Conservation (phyloP, 441 rosid genomes). For the Syzygium malaccense region DNA sequence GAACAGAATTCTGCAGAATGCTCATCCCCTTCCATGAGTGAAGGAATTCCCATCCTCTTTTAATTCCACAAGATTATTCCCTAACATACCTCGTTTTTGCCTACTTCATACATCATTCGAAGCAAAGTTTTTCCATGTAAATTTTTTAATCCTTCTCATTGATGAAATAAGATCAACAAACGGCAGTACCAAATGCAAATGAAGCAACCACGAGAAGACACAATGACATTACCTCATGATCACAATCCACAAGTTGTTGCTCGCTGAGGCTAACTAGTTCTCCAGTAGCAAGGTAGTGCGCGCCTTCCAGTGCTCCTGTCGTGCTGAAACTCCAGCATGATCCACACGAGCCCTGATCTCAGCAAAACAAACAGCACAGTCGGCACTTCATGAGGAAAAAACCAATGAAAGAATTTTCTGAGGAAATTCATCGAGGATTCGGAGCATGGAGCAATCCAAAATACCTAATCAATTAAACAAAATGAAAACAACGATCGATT, state of each 20-base stretch:
- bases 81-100: not conserved
- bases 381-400: not conserved
- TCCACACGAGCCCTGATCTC: slow-evolving; percentile 78
- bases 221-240: slow-evolving; percentile 65
- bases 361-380: not conserved
- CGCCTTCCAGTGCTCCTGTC: slow-evolving; percentile 94
- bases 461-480: not conserved
- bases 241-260: slow-evolving; percentile 98
- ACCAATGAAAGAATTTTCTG: not conserved
- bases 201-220: not conserved
- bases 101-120: not conserved
- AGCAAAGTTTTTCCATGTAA: not conserved
- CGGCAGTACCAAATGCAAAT: not conserved
- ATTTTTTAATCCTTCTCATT: not conserved
- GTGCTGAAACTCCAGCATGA: slow-evolving; percentile 99
- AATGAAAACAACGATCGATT: not conserved
- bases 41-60: not conserved
- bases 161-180: not conserved
- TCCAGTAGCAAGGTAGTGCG: slow-evolving; percentile 75
- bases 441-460: not conserved
- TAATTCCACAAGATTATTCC: not conserved
- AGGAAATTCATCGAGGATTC: not conserved
- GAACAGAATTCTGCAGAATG: not conserved
- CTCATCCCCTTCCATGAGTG: not conserved
- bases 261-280: slow-evolving; percentile 90